phyloP scores from a whole-genome alignment of 805 yeast genomes.

The Dipodascus geniculatus region DNA sequence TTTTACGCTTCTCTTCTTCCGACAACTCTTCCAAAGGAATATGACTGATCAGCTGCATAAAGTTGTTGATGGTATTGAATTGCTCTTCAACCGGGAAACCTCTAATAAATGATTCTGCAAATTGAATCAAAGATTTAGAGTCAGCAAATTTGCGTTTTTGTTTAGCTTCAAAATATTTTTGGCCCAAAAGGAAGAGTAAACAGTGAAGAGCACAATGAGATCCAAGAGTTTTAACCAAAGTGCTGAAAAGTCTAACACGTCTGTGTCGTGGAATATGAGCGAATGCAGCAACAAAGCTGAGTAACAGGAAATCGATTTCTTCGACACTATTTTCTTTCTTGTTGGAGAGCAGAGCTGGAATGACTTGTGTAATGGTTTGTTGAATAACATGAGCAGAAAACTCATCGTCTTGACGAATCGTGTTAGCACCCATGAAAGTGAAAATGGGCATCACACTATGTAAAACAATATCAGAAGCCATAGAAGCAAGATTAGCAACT shows the following conservation, averaged over 20 bases:
- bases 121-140: constrained; percentile 56
- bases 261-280: constrained; percentile 95
- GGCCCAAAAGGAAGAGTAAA: constrained; percentile 68
- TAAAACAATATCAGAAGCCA: constrained; percentile 82
- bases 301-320: constrained; percentile 72
- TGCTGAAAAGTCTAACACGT: constrained; percentile 71
- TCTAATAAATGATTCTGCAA: constrained; percentile 56
- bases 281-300: constrained; percentile 90
- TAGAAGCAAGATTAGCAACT: constrained; percentile 73
- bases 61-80: constrained; percentile 20
- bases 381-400: constrained; percentile 87
- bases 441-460: constrained; percentile 99
- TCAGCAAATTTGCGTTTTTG: constrained; percentile 52
- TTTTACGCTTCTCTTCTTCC: constrained; percentile 25
- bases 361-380: constrained; percentile 77
- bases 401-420: constrained; percentile 93
- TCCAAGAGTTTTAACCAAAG: constrained; percentile 71
- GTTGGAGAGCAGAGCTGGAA: constrained; percentile 69
- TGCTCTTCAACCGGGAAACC: constrained; percentile 57
- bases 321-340: constrained; percentile 31
- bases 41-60: constrained; percentile 12
- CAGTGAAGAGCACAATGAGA: constrained; percentile 54
- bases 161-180: constrained; percentile 51
- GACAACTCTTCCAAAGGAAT: constrained; percentile 20
- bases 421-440: constrained; percentile 98